Evolutionary conservation across 208 protist genomes (phyloP), one percentile per base, ranked within the genome.

Genomic region (Leishmania arabica): DNA sequence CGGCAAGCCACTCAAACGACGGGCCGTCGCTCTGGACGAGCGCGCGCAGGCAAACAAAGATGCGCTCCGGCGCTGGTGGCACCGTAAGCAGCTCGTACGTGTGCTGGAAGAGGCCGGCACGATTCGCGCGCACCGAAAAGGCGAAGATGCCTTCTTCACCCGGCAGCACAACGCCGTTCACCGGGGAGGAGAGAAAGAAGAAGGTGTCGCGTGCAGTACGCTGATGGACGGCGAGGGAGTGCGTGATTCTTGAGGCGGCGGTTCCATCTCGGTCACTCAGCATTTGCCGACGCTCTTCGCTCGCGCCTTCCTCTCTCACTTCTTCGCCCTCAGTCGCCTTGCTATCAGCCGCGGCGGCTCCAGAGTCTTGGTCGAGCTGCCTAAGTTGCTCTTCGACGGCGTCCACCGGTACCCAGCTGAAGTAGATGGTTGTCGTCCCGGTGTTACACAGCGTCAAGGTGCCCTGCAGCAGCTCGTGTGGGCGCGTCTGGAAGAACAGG

Each of bases 51-150:
- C 92, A 86, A 21, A 97, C 53, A 45, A 97, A 73, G 47, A 95
- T 85, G 34, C 89, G 92, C 69, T 87, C 70, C 49, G 86, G 83
- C n/a, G 84, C 82, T 17, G 89, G 83, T 8, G 94, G 94, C 24
- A 97, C 85, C 34, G 91, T 96, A 73, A 97, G 90, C n/a, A 97
- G 85, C 77, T 97, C 92, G 68, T 93, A 93, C 27, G 89, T 85
- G 78, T 88, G 84, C 53, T 88, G 85, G 69, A 94, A 93, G 60
- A 84, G 68, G 1, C 94, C 94, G 2, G 86, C 53, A 24, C 72
- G 88, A 4, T 84, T 87, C 0, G 92, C 81, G 51, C 94, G 89
- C 37, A 95, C 84, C 31, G 94, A 89, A 82, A 97, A 96, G 42
- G 90, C 51, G 79, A 97, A 93, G 56, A 78, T 77, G 64, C 77